Evolutionary conservation across 2,329 filamentous ascomycete species (phyloP).

Genomic region (Aureobasidium sp.): DNA sequence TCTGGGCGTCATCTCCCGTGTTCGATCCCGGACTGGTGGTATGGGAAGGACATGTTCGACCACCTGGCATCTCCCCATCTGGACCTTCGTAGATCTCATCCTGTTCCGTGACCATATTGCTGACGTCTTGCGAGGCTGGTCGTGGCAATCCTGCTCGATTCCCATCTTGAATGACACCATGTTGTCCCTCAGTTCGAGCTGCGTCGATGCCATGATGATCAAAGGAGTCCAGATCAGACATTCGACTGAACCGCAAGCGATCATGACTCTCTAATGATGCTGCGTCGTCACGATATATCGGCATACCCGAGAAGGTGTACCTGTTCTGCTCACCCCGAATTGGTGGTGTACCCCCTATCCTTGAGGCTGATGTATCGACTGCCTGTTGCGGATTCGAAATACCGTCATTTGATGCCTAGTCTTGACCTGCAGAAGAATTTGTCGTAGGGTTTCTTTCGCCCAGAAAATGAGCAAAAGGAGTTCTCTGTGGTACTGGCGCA

Average conservation of each 20-base stretch:
- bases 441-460: neutral
- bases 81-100: neutral
- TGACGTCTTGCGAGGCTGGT: neutral
- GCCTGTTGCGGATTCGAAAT: neutral
- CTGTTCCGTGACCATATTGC: neutral
- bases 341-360: conserved; percentile 11
- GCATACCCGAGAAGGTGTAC: conserved; percentile 21
- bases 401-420: neutral
- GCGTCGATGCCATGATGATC: neutral
- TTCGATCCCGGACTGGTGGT: neutral
- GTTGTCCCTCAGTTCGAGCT: neutral
- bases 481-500: neutral
- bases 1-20: neutral
- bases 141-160: neutral
- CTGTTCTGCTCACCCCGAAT: conserved; percentile 20
- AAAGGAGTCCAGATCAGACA: neutral
- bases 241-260: neutral
- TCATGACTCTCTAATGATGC: conserved; percentile 17
- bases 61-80: neutral
- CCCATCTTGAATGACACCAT: neutral
- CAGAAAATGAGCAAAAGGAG: neutral
- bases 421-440: neutral
- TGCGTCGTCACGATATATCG: conserved; percentile 18
- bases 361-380: neutral
- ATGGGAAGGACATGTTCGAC: neutral